Evolutionary conservation across 2,329 filamentous ascomycete genomes (phyloP), one percentile per base, ranked within the genome.

Genomic region (Paracamarosporium sp.): DNA sequence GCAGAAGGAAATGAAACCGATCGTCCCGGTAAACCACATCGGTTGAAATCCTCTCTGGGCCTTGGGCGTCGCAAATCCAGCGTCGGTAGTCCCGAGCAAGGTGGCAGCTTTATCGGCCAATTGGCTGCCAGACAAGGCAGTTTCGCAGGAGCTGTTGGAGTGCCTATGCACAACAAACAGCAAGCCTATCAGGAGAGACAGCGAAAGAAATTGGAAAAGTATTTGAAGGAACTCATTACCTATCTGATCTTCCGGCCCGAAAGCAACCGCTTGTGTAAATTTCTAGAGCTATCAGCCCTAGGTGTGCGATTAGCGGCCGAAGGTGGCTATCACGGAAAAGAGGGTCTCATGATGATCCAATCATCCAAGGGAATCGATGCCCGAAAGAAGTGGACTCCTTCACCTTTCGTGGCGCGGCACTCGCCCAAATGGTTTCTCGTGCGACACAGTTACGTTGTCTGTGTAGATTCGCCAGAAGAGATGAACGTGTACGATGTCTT

Each of bases 401-500:
- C 86, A 50, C 88, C 93, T 68, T 85, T 97, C 61, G 91, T 93
- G 71, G 87, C 88, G 51, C 87, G 93, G 12, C 93, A 97, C 77
- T 90, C 88, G 59, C 92, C 93, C 17, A 97, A 97, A 76, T 99
- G 95, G 95, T 99, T 99, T 74, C 82, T 98, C 20, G 93, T 99
- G n/a, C 85, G 95, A 50, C 93, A 98, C 77, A 98, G 93, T 79
- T 99, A 99, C 71, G 89, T 99, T 58, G 94, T 97, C 43, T 97
- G 94, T 66, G 93, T 98, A n/a, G 94, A 98, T 73, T 97, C 95
- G 0, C 95, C 95, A 0, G 94, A 98, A 75, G 96, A 96, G 68
- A 96, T 98, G 90, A 94, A 97, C 70, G 96, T 98, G 31, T 97
- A 97, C 74, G 96, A 99, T 78, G 95, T 99, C 22, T 98, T 97